phyloP scores from a whole-genome alignment of 2,329 filamentous ascomycete species.

The Blumeria graminis region DNA sequence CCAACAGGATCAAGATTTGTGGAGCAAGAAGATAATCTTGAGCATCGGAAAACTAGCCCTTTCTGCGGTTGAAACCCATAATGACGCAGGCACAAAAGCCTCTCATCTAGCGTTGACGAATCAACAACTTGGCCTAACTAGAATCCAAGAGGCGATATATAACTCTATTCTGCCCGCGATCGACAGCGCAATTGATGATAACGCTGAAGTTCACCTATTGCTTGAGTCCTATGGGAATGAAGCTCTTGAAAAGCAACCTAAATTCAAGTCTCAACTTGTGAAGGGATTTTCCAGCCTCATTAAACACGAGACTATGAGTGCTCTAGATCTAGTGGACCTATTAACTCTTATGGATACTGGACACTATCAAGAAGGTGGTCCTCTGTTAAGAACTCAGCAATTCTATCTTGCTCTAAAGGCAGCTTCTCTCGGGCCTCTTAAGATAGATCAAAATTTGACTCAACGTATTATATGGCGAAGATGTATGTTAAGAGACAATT shows the following conservation, averaged over 20 bases:
- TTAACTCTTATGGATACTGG: conserved; percentile 45
- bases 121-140: conserved; percentile 21
- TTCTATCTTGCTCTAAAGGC: conserved; percentile 35
- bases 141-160: conserved; percentile 59
- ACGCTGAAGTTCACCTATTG: conserved; percentile 53
- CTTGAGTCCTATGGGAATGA: conserved; percentile 32
- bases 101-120: conserved; percentile 14
- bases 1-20: conserved; percentile 51
- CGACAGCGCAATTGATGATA: conserved; percentile 50
- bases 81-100: conserved; percentile 14
- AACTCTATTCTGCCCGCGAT: conserved; percentile 44
- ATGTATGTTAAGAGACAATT: conserved; percentile 63
- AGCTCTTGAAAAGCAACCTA: conserved; percentile 32
- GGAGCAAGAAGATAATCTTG: conserved; percentile 84
- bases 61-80: conserved; percentile 29
- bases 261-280: conserved; percentile 46
- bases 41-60: conserved; percentile 66
- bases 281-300: conserved; percentile 46
- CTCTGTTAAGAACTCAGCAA: conserved; percentile 27
- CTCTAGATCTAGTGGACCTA: conserved; percentile 42
- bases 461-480: conserved; percentile 64
- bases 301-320: conserved; percentile 44
- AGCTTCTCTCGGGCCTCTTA: conserved; percentile 22
- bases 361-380: conserved; percentile 18
- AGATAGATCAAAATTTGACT: conserved; percentile 29